phyloP scores from a whole-genome alignment of 768 basidiomycete species.

The Leccinellum albellum region DNA sequence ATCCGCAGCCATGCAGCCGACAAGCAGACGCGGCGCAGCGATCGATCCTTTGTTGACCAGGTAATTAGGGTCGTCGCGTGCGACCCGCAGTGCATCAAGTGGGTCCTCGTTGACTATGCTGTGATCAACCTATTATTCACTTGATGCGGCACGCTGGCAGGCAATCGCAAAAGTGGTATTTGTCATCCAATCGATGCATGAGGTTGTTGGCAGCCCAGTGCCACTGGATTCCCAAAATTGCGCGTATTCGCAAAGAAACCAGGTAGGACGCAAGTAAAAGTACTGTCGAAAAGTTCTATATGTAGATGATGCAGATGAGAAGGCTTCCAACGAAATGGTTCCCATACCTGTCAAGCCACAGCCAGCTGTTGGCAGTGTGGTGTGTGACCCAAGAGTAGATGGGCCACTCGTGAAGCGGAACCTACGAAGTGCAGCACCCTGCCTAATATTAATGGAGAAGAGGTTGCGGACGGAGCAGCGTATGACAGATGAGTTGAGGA shows the following conservation, averaged over 20 bases:
- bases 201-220: background rate
- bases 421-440: too few species aligned
- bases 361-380: too few species aligned
- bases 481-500: too few species aligned
- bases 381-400: too few species aligned
- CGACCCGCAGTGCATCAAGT: background rate
- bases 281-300: background rate
- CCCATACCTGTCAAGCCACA: background rate
- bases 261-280: background rate
- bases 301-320: background rate
- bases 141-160: too few species aligned
- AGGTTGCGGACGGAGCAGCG: too few species aligned
- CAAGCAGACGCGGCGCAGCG: background rate
- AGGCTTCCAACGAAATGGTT: background rate
- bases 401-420: too few species aligned
- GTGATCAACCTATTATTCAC: too few species aligned
- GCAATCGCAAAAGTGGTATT: background rate
- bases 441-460: too few species aligned
- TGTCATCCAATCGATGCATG: background rate
- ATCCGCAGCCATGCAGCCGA: background rate
- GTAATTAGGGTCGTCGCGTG: background rate
- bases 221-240: background rate
- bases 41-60: background rate
- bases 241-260: too few species aligned
- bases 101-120: background rate